Conservation (phyloP, 192 early-diverging fungal genomes). For the Mortierella antarctica region DNA sequence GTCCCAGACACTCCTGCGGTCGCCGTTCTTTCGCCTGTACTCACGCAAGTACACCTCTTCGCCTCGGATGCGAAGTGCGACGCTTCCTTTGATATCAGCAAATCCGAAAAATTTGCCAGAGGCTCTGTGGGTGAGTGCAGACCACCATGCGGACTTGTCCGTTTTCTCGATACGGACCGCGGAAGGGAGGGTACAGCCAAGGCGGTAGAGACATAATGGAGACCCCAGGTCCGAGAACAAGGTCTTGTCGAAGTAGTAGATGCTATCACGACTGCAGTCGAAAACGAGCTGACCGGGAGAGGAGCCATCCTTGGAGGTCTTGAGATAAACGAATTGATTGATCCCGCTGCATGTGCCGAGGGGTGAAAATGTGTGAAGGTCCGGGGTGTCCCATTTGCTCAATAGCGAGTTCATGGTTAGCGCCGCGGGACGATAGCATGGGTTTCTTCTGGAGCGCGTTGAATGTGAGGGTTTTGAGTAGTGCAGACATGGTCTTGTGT, state of each 20-base stretch:
- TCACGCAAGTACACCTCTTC: constrained; percentile 5
- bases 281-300: constrained; percentile 7
- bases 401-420: constrained; percentile 5
- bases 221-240: constrained; percentile 9
- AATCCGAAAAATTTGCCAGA: constrained; percentile 18
- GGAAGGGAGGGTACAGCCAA: constrained; percentile 14
- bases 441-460: constrained; percentile 10
- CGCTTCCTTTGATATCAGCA: constrained; percentile 11
- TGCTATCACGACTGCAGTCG: not conserved
- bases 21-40: constrained; percentile 3
- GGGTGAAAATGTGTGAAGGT: constrained; percentile 5
- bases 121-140: constrained; percentile 15
- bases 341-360: constrained; percentile 11
- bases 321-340: constrained; percentile 8
- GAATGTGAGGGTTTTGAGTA: constrained; percentile 16
- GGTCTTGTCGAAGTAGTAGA: not conserved
- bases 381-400: constrained; percentile 18
- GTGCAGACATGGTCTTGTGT: constrained; percentile 8
- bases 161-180: constrained; percentile 14
- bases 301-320: constrained; percentile 13
- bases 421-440: not conserved
- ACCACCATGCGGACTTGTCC: constrained; percentile 17
- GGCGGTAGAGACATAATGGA: constrained; percentile 15
- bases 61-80: constrained; percentile 16
- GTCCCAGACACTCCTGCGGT: constrained; percentile 3